Evolutionary conservation across 352 stramenopile genomes (phyloP).

Genomic region (Globisporangium okanoganense): DNA sequence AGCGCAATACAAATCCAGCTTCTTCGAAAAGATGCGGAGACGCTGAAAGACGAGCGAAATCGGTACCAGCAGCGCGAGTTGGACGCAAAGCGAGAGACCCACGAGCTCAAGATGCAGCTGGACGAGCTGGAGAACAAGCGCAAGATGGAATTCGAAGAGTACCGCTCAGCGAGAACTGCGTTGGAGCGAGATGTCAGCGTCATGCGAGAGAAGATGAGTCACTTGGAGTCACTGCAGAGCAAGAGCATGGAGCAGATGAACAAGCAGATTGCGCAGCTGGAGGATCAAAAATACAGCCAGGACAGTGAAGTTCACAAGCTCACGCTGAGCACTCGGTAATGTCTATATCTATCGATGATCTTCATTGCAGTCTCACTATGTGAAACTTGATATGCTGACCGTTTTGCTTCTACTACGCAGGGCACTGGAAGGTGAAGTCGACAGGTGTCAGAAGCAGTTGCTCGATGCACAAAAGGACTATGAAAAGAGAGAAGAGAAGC

Average conservation of each 20-base stretch:
- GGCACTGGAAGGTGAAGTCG: slow-evolving; percentile 36
- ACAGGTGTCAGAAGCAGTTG: slow-evolving; percentile 52
- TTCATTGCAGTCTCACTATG: too few species aligned
- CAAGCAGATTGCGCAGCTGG: slow-evolving; percentile 50
- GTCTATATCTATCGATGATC: background rate
- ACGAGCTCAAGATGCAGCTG: slow-evolving; percentile 63
- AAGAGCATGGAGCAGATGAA: slow-evolving; percentile 49
- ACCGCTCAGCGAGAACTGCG: slow-evolving; percentile 34
- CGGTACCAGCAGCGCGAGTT: slow-evolving; percentile 57
- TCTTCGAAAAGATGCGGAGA: slow-evolving; percentile 37
- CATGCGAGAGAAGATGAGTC: slow-evolving; percentile 49
- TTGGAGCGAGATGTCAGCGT: slow-evolving; percentile 55
- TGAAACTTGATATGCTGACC: too few species aligned
- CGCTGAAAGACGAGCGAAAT: slow-evolving; percentile 53
- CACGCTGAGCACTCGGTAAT: slow-evolving; percentile 33
- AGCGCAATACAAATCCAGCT: slow-evolving; percentile 42
- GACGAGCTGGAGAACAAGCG: slow-evolving; percentile 62
- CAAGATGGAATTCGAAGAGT: slow-evolving; percentile 72
- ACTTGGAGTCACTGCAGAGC: slow-evolving; percentile 35
- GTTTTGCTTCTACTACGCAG: slow-evolving; percentile 5
- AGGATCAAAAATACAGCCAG: slow-evolving; percentile 59
- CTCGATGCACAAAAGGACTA: slow-evolving; percentile 40
- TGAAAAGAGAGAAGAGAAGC: slow-evolving; percentile 34
- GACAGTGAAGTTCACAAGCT: slow-evolving; percentile 51
- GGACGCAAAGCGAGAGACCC: slow-evolving; percentile 47